These are phyloP conservation scores for Dendrobium nobile DNA, from an alignment of 106 monocot species.

Conservation along the genomic window DNA sequence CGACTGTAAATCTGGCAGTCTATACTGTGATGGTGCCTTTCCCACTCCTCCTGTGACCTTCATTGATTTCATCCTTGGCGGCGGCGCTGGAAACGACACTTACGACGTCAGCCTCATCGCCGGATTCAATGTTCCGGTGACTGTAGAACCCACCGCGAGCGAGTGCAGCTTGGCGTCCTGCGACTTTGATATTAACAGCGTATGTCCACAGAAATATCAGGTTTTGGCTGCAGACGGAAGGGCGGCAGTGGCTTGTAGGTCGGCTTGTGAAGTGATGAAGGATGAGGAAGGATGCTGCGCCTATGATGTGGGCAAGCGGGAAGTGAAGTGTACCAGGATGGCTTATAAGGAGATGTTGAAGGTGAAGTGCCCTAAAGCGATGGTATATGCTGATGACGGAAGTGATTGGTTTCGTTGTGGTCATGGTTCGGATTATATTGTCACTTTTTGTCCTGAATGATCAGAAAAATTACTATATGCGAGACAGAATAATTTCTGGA, in stretches of 20 bases:
- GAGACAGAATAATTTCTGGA: no score
- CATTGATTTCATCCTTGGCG: background rate
- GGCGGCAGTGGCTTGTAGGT: background rate
- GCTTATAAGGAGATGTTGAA: background rate
- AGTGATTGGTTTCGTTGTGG: background rate
- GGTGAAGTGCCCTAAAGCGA: background rate
- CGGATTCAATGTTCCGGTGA: background rate
- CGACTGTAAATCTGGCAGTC: background rate
- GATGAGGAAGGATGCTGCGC: background rate
- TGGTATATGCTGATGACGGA: background rate
- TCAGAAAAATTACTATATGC: no score
- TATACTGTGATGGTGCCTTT: background rate
- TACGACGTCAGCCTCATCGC: background rate
- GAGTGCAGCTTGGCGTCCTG: background rate
- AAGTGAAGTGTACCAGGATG: background rate
- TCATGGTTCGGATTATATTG: background rate
- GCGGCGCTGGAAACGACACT: background rate
- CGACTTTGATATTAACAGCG: background rate
- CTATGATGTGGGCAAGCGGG: background rate
- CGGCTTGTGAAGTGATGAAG: background rate
- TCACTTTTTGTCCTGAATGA: background rate
- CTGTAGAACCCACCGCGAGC: background rate
- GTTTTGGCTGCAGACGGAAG: background rate
- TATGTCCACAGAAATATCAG: background rate
- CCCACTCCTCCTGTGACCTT: background rate